Evolutionary conservation across 2,329 filamentous ascomycete species (phyloP).

Genomic region (Paradendryphiella salina): DNA sequence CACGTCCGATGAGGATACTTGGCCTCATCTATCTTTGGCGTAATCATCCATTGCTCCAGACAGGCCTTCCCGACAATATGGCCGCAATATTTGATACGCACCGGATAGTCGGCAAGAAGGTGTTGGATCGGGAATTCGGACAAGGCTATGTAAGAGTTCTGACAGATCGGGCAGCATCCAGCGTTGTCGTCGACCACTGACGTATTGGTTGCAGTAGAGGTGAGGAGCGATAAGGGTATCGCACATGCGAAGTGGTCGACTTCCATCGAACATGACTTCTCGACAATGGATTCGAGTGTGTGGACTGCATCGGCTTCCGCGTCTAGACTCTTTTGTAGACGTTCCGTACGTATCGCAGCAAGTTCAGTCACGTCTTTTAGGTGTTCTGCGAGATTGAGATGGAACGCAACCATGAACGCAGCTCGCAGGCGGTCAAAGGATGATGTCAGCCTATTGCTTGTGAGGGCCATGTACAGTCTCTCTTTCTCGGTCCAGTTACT

Average conservation of each 20-base stretch:
- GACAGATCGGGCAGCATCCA: constrained; percentile 25
- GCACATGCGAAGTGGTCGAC: constrained; percentile 32
- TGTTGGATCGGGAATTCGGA: constrained; percentile 11
- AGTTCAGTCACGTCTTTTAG: constrained; percentile 5
- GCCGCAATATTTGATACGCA: constrained; percentile 33
- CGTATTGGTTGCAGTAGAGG: not conserved
- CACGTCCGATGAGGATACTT: constrained; percentile 28
- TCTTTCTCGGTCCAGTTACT: constrained; percentile 17
- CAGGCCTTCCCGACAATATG: constrained; percentile 31
- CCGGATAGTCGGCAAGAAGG: constrained; percentile 27
- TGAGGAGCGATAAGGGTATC: constrained; percentile 15
- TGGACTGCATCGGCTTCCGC: not conserved
- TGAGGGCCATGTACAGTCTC: constrained; percentile 26
- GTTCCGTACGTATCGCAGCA: constrained; percentile 1
- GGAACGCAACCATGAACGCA: constrained; percentile 16
- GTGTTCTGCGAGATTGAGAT: constrained; percentile 16
- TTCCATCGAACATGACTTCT: not conserved
- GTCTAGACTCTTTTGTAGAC: not conserved
- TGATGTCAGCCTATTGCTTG: constrained; percentile 9
- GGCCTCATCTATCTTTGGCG: constrained; percentile 24
- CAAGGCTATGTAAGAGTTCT: constrained; percentile 23
- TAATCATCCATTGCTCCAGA: constrained; percentile 30
- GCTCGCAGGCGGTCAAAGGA: constrained; percentile 10
- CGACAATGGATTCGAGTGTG: constrained; percentile 3
- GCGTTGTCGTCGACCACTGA: constrained; percentile 14